Evolutionary conservation across 2,329 filamentous ascomycete species (phyloP).

Genomic region (Myotisia sp.): DNA sequence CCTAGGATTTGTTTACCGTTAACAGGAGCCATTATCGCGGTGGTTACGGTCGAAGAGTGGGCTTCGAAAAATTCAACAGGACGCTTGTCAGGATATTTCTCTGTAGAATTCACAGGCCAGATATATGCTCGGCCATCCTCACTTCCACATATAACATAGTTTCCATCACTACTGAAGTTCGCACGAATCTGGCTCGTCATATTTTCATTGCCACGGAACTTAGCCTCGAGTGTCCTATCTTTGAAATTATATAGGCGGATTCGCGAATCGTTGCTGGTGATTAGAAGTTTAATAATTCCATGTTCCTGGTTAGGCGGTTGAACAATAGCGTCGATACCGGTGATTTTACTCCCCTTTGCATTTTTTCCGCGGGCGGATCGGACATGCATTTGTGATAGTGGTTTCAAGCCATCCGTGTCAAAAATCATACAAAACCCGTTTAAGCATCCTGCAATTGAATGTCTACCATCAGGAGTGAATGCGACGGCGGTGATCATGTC

Average conservation of each 20-base stretch:
- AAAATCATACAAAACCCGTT: slow-evolving; percentile 80
- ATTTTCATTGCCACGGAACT: slow-evolving; percentile 86
- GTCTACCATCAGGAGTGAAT: slow-evolving; percentile 84
- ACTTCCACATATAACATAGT: slow-evolving; percentile 80
- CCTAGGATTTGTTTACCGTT: slow-evolving; percentile 64
- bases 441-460: slow-evolving; percentile 74
- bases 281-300: slow-evolving; percentile 64
- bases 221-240: slow-evolving; percentile 72
- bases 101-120: slow-evolving; percentile 55
- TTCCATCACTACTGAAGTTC: slow-evolving; percentile 71
- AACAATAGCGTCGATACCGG: slow-evolving; percentile 66
- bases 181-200: slow-evolving; percentile 80
- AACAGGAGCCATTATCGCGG: slow-evolving; percentile 70
- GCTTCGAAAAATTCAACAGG: slow-evolving; percentile 84
- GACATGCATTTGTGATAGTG: slow-evolving; percentile 78
- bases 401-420: slow-evolving; percentile 78
- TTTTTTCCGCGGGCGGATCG: slow-evolving; percentile 84
- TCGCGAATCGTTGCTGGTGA: slow-evolving; percentile 90
- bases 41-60: slow-evolving; percentile 75
- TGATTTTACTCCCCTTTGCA: slow-evolving; percentile 93
- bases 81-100: slow-evolving; percentile 62
- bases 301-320: slow-evolving; percentile 43
- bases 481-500: slow-evolving; percentile 90
- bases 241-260: slow-evolving; percentile 78
- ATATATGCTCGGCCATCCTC: slow-evolving; percentile 84